Base-by-base conservation (phyloP, 306 rosid species). In the Sophora flavescens region DNA sequence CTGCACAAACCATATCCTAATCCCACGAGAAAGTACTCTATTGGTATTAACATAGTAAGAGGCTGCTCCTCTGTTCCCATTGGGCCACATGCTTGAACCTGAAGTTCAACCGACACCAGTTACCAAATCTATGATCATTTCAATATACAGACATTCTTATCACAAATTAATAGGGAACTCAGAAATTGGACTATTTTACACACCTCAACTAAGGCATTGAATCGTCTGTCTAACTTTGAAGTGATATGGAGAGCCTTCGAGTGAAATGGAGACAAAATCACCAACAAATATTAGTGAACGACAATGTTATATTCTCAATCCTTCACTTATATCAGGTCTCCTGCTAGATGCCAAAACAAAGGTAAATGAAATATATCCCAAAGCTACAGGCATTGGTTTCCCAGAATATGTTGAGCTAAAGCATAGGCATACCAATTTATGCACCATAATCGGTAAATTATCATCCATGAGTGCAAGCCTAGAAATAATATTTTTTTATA, bases 11-110 rank as follows among this genome's bases (percentile, higher is more conserved):
- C n/a, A n/a, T n/a, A n/a, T n/a, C n/a, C n/a, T n/a, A n/a, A n/a
- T n/a, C n/a, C n/a, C n/a, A n/a, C n/a, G n/a, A n/a, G n/a, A n/a
- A n/a, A n/a, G n/a, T n/a, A n/a, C n/a, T 95, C 97, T 82, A 95
- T 63, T 36, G 99, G 99, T 83, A 92, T 90, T 88, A 89, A 82
- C 99, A 95, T 92, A 4, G 99, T 97, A 67, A 90, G 93, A 52
- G 99, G 99, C 83, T 95, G 99, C 87, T 95, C 99, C 85, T 90
- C 99, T 54, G 97, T 95, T 76, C 92, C 97, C 96, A 92, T 85
- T 30, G 99, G 89, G 44, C 99, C 97, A 12, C 99, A 95, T 78
- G 89, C 89, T 86, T 95, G 97, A 80, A 95, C 99, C 99, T 95
- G 89, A 16, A 48, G 47, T 78, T 85, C 42, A 57, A 80, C 61